Conservation (phyloP, 352 stramenopile species). For the Phytopythium kandeliae region DNA sequence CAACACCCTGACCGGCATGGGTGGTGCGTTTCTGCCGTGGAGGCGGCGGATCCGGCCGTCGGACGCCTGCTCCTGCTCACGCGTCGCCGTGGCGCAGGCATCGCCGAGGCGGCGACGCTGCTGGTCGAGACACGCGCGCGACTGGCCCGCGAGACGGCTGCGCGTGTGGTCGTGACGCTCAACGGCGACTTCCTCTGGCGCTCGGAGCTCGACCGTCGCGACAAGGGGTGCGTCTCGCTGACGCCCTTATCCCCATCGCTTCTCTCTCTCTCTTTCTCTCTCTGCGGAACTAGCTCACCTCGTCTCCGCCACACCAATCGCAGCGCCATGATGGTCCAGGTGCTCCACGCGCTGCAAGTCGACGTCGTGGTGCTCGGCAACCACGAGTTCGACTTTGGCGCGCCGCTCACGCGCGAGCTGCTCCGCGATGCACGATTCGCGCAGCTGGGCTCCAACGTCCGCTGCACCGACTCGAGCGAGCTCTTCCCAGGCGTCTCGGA, state of each 20-base stretch:
- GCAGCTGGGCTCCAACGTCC: conserved; percentile 59
- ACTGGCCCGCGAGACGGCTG: conserved; percentile 13
- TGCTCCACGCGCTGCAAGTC: conserved; percentile 45
- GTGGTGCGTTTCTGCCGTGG: conserved; percentile 13
- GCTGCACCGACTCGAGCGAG: conserved; percentile 15
- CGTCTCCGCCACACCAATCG: neutral
- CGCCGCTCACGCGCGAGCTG: conserved; percentile 25
- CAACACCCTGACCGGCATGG: conserved; percentile 16
- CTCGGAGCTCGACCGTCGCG: conserved; percentile 50
- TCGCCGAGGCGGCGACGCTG: conserved; percentile 56
- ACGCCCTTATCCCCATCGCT: too few species aligned
- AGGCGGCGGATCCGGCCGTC: too few species aligned
- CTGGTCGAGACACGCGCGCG: conserved; percentile 17
- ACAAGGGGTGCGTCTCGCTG: conserved; percentile 50
- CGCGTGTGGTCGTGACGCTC: conserved; percentile 47
- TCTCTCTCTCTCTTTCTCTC: too few species aligned
- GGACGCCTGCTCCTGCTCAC: too few species aligned
- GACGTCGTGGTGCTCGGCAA: conserved; percentile 72
- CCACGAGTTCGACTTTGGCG: conserved; percentile 76
- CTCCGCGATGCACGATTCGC: conserved; percentile 35
- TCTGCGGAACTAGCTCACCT: too few species aligned
- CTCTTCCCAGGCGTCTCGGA: conserved; percentile 31
- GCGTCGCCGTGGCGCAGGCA: conserved; percentile 10
- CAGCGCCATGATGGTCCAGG: conserved; percentile 60
- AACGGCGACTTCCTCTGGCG: conserved; percentile 73